Evolutionary conservation across 2,329 filamentous ascomycete genomes (phyloP).

Genomic region (Diaporthe destruens): DNA sequence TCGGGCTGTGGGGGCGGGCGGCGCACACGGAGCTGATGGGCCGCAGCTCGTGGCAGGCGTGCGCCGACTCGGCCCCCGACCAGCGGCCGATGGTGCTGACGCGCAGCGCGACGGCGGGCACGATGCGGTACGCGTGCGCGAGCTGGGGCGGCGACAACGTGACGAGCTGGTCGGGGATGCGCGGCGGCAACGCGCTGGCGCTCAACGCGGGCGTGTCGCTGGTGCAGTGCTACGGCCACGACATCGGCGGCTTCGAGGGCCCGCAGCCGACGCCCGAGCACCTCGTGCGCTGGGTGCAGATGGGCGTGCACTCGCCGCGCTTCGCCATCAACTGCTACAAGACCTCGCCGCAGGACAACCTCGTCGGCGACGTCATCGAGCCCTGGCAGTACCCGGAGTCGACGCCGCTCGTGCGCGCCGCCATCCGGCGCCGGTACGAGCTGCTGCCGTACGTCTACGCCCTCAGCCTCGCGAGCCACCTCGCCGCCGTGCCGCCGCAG

Average conservation of each 20-base stretch:
- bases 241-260: constrained; percentile 82
- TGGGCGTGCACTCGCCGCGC: constrained; percentile 76
- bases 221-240: constrained; percentile 78
- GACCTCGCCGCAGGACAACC: constrained; percentile 74
- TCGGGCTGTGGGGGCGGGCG: constrained; percentile 78
- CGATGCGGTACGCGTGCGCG: constrained; percentile 77
- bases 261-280: constrained; percentile 79
- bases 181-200: constrained; percentile 76
- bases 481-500: constrained; percentile 72
- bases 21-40: constrained; percentile 79
- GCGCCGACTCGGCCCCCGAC: constrained; percentile 68
- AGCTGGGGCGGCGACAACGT: constrained; percentile 83
- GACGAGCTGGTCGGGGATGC: constrained; percentile 80
- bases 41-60: constrained; percentile 77
- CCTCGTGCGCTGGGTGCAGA: constrained; percentile 79
- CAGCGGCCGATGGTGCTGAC: constrained; percentile 77
- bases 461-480: constrained; percentile 71
- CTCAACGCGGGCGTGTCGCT: constrained; percentile 77
- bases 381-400: constrained; percentile 82
- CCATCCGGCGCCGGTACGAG: constrained; percentile 79
- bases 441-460: constrained; percentile 80
- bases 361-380: constrained; percentile 79
- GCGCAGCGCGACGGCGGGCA: constrained; percentile 77
- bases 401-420: constrained; percentile 70
- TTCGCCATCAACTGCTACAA: constrained; percentile 87